Evolutionary conservation across 768 basidiomycete species (phyloP), one percentile per base, ranked within the genome.

Genomic region (Gymnopilus dilepis): DNA sequence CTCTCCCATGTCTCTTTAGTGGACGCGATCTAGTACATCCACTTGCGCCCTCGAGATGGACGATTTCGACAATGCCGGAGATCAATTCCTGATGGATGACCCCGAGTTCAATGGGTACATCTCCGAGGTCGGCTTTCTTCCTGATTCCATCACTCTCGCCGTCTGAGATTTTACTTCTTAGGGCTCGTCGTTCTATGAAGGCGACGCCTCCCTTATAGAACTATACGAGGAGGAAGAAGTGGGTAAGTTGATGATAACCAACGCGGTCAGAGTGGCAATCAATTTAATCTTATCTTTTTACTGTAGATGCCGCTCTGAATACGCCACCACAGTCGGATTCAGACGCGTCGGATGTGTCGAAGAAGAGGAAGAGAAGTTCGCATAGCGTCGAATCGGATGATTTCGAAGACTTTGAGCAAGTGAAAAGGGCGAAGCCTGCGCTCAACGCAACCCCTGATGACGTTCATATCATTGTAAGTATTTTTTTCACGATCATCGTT

Each of bases 141-240:
- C 24, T 47, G 19, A 54, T 6, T 15, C 9, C 52, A 9, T 26
- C 21, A 37, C 24, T 38, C 15, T 54, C 15, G 12, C 21, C 9
- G 7, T 38, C 34, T 12, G 8, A 13, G 15, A 4, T 42, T 6
- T 31, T 45, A 6, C 42, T 15, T 2, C 1, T 9, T 28, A 61
- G 61, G 56, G n/a, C 5, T 62, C 61, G 11, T 38, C 45, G 3
- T 19, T 24, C 11, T 62, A 62, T 26, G 61, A 21, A 15, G 61
- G 45, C 5, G 61, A 62, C 33, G 19, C 52, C 0, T 42, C 61
- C 6, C 47, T 57, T 22, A 62, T 57, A 11, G 40, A 52, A 33
- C 33, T 52, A 15, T 62, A 57, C 52, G 41, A 45, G 2, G 59
- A 28, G 28, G 48, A 50, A 21, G 60, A 24, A 8, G 15, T 26